Evolutionary conservation across 805 yeast species (phyloP).

Genomic region (Candida alai): DNA sequence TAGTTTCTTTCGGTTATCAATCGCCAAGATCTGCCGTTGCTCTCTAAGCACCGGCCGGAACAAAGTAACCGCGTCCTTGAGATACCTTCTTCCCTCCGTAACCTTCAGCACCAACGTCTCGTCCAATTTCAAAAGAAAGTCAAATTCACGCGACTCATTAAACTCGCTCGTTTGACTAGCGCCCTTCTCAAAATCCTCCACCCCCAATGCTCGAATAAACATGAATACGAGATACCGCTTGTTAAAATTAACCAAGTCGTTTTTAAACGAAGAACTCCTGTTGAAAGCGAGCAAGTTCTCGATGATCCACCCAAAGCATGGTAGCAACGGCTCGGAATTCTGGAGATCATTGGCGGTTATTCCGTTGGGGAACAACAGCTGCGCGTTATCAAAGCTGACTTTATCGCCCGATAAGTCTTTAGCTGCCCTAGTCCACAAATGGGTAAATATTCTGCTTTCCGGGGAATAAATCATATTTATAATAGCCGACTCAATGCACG

Average conservation of each 20-base stretch:
- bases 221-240: slow-evolving; percentile 48
- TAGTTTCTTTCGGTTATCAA: slow-evolving; percentile 31
- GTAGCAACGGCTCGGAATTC: slow-evolving; percentile 52
- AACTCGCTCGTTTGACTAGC: slow-evolving; percentile 17
- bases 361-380: slow-evolving; percentile 27
- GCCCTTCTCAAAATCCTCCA: slow-evolving; percentile 28
- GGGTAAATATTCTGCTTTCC: slow-evolving; percentile 66
- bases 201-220: slow-evolving; percentile 34
- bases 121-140: slow-evolving; percentile 48
- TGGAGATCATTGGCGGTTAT: slow-evolving; percentile 25
- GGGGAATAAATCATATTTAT: slow-evolving; percentile 74
- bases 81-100: slow-evolving; percentile 38
- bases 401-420: slow-evolving; percentile 12
- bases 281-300: slow-evolving; percentile 67
- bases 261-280: slow-evolving; percentile 69
- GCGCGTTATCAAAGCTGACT: slow-evolving; percentile 25
- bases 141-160: slow-evolving; percentile 43
- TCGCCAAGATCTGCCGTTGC: slow-evolving; percentile 27
- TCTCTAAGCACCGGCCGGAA: slow-evolving; percentile 29
- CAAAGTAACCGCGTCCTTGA: slow-evolving; percentile 20
- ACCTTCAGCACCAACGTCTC: slow-evolving; percentile 40
- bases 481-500: slow-evolving; percentile 79
- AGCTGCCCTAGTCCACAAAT: slow-evolving; percentile 66
- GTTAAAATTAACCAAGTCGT: slow-evolving; percentile 74
- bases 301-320: slow-evolving; percentile 90